Evolutionary conservation across 495 filamentous ascomycete genomes (phyloP).

Genomic region (Acidomyces sp.): DNA sequence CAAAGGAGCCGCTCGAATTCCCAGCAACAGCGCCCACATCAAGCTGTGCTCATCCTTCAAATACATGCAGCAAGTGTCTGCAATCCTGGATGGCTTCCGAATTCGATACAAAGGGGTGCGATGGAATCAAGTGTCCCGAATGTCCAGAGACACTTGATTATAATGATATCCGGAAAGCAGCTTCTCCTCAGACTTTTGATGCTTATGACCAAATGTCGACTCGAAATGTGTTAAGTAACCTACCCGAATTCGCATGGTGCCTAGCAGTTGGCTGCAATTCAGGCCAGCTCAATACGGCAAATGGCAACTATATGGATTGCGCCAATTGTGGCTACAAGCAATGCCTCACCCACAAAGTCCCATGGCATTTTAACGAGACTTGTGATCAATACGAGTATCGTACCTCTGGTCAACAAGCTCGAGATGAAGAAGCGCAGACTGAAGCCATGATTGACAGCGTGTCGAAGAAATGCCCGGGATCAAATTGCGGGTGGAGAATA

Average conservation of each 20-base stretch:
- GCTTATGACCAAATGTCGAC: slow-evolving; percentile 13
- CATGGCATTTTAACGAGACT: slow-evolving; percentile 31
- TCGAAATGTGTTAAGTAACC: slow-evolving; percentile 4
- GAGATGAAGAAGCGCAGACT: slow-evolving; percentile 21
- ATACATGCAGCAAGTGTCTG: slow-evolving; percentile 14
- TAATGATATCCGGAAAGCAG: slow-evolving; percentile 13
- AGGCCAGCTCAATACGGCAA: slow-evolving; percentile 15
- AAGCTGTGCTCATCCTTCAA: slow-evolving; percentile 4
- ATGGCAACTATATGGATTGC: slow-evolving; percentile 25
- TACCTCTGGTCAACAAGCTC: slow-evolving; percentile 15
- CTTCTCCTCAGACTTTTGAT: slow-evolving; percentile 11
- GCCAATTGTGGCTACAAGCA: slow-evolving; percentile 27
- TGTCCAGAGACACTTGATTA: slow-evolving; percentile 15
- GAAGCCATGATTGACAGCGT: slow-evolving; percentile 15
- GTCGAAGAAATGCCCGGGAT: slow-evolving; percentile 26
- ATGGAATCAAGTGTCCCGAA: slow-evolving; percentile 19
- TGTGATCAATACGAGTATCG: slow-evolving; percentile 31
- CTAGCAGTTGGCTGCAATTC: slow-evolving; percentile 6
- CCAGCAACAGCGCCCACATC: slow-evolving; percentile 2
- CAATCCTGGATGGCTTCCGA: slow-evolving; percentile 18
- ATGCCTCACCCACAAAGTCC: slow-evolving; percentile 28
- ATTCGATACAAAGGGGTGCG: slow-evolving; percentile 14
- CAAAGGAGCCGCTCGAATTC: slow-evolving; percentile 8
- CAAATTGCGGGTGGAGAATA: slow-evolving; percentile 22
- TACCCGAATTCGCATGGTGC: slow-evolving; percentile 17